Conservation (phyloP, 768 basidiomycete genomes). For the Leccinum aurantiacum region DNA sequence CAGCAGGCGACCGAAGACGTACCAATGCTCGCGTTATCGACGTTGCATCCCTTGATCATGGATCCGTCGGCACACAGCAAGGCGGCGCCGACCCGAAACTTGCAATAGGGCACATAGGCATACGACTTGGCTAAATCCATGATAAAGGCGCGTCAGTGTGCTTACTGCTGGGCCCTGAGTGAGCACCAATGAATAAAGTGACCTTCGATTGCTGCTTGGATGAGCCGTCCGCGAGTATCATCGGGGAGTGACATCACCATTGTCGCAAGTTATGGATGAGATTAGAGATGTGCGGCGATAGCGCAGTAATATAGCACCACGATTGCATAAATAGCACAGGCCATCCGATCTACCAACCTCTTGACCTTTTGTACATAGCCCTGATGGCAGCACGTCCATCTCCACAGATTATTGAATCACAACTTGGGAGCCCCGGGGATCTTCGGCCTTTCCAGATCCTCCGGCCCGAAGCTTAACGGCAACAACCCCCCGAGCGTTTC, state of each 20-base stretch:
- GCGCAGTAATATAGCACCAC: neutral
- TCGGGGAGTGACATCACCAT: slow-evolving; percentile 32
- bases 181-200: neutral
- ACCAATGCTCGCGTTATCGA: slow-evolving; percentile 96
- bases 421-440: neutral
- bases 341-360: neutral
- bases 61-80: slow-evolving; percentile 66
- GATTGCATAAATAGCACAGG: neutral
- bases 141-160: neutral
- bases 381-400: neutral
- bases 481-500: slow-evolving; percentile 73
- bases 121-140: slow-evolving; percentile 57
- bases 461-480: slow-evolving; percentile 88
- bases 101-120: slow-evolving; percentile 83
- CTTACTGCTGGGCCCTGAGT: neutral
- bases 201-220: slow-evolving; percentile 46
- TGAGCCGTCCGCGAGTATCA: slow-evolving; percentile 49
- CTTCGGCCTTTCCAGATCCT: slow-evolving; percentile 60
- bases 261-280: neutral
- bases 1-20: slow-evolving; percentile 11
- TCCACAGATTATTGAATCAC: neutral
- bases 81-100: slow-evolving; percentile 94
- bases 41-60: slow-evolving; percentile 83
- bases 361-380: neutral
- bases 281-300: neutral